phyloP scores from a whole-genome alignment of 2,329 filamentous ascomycete genomes.

The Pseudogymnoascus sp. region DNA sequence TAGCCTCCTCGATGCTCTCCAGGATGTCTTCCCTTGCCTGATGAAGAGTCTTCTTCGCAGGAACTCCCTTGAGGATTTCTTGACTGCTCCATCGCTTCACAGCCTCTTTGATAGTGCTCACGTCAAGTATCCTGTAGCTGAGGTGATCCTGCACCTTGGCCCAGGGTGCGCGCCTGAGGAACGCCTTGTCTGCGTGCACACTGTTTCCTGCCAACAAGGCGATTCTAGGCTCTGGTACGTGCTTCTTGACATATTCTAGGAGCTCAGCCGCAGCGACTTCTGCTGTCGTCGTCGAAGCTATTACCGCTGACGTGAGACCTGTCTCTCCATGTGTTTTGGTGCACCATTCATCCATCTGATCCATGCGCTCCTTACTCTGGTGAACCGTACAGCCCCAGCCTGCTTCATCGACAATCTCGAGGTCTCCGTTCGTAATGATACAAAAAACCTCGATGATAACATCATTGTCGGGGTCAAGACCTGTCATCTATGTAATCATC shows the following conservation, averaged over 20 bases:
- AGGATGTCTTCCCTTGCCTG: slow-evolving; percentile 83
- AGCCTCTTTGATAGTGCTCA: slow-evolving; percentile 88
- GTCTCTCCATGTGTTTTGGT: slow-evolving; percentile 67
- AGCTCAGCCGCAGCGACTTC: slow-evolving; percentile 65
- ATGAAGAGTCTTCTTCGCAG: slow-evolving; percentile 69
- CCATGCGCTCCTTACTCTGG: slow-evolving; percentile 61
- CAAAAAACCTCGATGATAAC: slow-evolving; percentile 88
- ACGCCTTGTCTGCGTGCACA: slow-evolving; percentile 81
- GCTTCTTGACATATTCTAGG: slow-evolving; percentile 67
- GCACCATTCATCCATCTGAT: slow-evolving; percentile 86
- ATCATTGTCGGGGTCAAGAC: slow-evolving; percentile 69
- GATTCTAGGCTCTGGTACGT: slow-evolving; percentile 57
- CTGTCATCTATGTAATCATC: slow-evolving; percentile 69
- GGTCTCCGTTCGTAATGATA: slow-evolving; percentile 74
- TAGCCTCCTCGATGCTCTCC: slow-evolving; percentile 89
- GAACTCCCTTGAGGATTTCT: slow-evolving; percentile 53
- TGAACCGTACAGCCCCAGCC: slow-evolving; percentile 79
- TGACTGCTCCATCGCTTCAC: slow-evolving; percentile 68
- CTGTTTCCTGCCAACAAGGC: slow-evolving; percentile 86
- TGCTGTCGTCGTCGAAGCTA: slow-evolving; percentile 65
- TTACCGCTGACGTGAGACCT: slow-evolving; percentile 72
- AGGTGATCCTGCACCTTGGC: slow-evolving; percentile 65
- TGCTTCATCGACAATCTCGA: slow-evolving; percentile 65
- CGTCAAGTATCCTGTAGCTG: slow-evolving; percentile 85
- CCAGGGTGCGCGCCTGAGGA: slow-evolving; percentile 70